phyloP scores from a whole-genome alignment of 2,329 filamentous ascomycete genomes.

The Neonectria hederae region DNA sequence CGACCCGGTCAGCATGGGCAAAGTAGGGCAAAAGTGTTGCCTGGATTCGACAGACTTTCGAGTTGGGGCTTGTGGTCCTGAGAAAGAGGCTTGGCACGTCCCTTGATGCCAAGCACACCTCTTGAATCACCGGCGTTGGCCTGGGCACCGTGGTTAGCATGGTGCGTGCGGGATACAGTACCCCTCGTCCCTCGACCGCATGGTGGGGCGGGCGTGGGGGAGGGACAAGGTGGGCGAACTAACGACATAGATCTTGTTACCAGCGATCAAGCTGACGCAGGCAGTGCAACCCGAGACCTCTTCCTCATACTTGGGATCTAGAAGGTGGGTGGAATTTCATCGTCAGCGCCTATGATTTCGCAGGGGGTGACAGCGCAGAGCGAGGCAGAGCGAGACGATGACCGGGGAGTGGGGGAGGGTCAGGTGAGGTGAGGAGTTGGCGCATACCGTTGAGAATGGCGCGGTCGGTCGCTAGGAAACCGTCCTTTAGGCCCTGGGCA shows the following conservation, averaged over 20 bases:
- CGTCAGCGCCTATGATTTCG: constrained; percentile 26
- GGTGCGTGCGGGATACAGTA: constrained; percentile 15
- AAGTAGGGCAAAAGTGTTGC: constrained; percentile 4
- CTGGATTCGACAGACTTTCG: constrained; percentile 72
- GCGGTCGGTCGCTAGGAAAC: constrained; percentile 93
- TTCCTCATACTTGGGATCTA: constrained; percentile 96
- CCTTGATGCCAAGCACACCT: constrained; percentile 95
- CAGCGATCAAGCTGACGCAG: constrained; percentile 87
- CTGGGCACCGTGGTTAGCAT: constrained; percentile 57
- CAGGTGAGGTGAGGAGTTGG: constrained; percentile 24
- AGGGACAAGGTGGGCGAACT: constrained; percentile 53
- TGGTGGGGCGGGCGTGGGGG: constrained; percentile 30
- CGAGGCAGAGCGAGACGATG: constrained; percentile 1
- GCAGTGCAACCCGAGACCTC: constrained; percentile 98
- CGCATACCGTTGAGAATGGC: constrained; percentile 90
- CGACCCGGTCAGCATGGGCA: constrained; percentile 25
- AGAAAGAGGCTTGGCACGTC: constrained; percentile 95
- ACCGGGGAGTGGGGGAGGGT: constrained; percentile 17
- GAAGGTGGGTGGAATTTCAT: constrained; percentile 4
- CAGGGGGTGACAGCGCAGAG: constrained; percentile 6
- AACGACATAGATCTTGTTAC: constrained; percentile 95
- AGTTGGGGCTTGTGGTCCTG: constrained; percentile 99
- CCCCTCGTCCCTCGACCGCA: constrained; percentile 23
- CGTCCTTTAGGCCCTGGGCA: constrained; percentile 95
- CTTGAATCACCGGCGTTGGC: constrained; percentile 97